Conservation (phyloP, 805 yeast genomes). For the Yamadazyma insecticola region DNA sequence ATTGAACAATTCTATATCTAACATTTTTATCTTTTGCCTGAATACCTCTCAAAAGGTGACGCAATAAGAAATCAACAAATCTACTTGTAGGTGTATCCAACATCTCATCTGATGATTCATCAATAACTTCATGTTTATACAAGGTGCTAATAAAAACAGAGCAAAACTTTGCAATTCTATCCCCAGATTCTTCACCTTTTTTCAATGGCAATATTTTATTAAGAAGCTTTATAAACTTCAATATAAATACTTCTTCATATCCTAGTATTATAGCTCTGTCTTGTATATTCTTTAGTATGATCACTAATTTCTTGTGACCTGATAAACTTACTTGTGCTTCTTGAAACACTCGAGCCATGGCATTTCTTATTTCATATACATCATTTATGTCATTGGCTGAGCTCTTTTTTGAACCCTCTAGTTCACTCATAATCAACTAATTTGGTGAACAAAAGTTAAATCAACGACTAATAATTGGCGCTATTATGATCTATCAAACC, state of each 20-base stretch:
- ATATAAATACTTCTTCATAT: constrained; percentile 55
- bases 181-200: constrained; percentile 68
- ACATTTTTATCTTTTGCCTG: constrained; percentile 75
- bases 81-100: constrained; percentile 26
- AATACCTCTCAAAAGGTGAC: constrained; percentile 71
- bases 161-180: constrained; percentile 70
- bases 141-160: constrained; percentile 51
- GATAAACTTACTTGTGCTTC: constrained; percentile 72
- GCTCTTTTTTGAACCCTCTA: too few species aligned
- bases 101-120: constrained; percentile 14
- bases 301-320: constrained; percentile 71
- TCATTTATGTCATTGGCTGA: too few species aligned
- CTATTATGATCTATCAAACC: too few species aligned
- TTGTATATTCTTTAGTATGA: constrained; percentile 57
- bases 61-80: constrained; percentile 57
- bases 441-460: too few species aligned
- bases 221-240: constrained; percentile 54
- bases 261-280: constrained; percentile 48
- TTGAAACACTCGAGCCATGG: constrained; percentile 68
- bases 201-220: constrained; percentile 65
- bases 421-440: too few species aligned
- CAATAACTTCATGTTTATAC: constrained; percentile 14
- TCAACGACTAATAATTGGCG: too few species aligned
- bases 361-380: constrained; percentile 23
- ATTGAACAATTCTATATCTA: constrained; percentile 73